Evolutionary conservation across 2,329 filamentous ascomycete genomes (phyloP).

Genomic region (Plenodomus tracheiphilus): DNA sequence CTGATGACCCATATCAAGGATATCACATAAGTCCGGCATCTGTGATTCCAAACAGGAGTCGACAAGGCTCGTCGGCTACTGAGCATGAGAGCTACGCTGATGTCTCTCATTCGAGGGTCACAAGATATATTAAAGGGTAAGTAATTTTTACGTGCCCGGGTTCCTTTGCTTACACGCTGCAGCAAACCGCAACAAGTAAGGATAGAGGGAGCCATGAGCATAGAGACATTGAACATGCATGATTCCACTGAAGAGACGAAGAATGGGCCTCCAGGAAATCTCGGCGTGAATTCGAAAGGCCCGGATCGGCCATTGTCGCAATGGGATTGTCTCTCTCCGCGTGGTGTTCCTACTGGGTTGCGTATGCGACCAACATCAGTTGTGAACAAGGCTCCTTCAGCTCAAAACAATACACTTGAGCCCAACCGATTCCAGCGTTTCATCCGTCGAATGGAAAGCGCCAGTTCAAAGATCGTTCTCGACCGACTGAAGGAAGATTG

Average conservation of each 20-base stretch:
- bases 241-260: constrained; percentile 9
- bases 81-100: constrained; percentile 6
- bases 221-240: constrained; percentile 27
- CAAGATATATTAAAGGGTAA: constrained; percentile 3
- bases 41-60: constrained; percentile 27
- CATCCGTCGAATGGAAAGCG: constrained; percentile 59
- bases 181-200: constrained; percentile 20
- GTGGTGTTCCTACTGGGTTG: constrained; percentile 19
- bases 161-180: constrained; percentile 4
- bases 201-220: constrained; percentile 21
- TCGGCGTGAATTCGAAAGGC: constrained; percentile 14
- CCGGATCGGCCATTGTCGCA: constrained; percentile 36
- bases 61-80: constrained; percentile 20
- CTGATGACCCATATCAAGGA: constrained; percentile 27
- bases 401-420: constrained; percentile 26
- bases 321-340: constrained; percentile 39
- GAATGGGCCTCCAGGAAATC: constrained; percentile 12
- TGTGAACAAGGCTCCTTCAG: constrained; percentile 18
- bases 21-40: constrained; percentile 30
- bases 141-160: constrained; percentile 3
- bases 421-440: constrained; percentile 55
- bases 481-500: constrained; percentile 58
- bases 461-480: constrained; percentile 57
- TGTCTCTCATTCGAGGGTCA: neutral
- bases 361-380: constrained; percentile 16